phyloP scores from a whole-genome alignment of 371 early-diverging fungal species.

The Mucor sp. region DNA sequence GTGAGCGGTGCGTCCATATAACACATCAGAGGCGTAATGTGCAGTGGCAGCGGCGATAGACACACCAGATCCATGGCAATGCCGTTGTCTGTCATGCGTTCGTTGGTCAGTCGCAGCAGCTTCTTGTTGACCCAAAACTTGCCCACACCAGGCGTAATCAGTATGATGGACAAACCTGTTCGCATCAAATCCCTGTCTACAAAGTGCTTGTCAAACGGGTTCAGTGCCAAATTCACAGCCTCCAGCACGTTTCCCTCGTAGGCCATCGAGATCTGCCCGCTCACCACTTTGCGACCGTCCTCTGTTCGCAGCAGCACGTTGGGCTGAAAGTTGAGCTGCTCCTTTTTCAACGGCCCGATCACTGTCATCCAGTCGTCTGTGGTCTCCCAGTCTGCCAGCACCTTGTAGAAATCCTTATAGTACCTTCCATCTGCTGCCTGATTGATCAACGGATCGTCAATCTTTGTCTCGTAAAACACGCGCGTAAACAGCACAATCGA shows the following conservation, averaged over 20 bases:
- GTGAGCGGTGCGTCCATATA: constrained; percentile 58
- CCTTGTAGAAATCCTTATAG: constrained; percentile 94
- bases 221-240: constrained; percentile 93
- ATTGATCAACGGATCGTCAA: constrained; percentile 50
- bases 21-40: constrained; percentile 88
- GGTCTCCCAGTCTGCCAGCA: constrained; percentile 92
- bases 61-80: constrained; percentile 94
- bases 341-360: constrained; percentile 77
- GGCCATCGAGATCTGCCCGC: constrained; percentile 74
- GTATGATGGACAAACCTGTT: constrained; percentile 90
- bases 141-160: constrained; percentile 91
- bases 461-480: constrained; percentile 68
- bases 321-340: constrained; percentile 79
- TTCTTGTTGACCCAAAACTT: constrained; percentile 84
- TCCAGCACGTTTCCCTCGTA: constrained; percentile 93
- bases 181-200: constrained; percentile 91
- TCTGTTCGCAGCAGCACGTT: constrained; percentile 71
- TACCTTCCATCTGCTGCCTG: constrained; percentile 59
- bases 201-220: constrained; percentile 91
- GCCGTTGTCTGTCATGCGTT: constrained; percentile 94
- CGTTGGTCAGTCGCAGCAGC: constrained; percentile 87
- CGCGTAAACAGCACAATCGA: constrained; percentile 93
- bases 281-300: constrained; percentile 51
- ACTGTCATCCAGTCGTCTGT: constrained; percentile 84
- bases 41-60: constrained; percentile 85